These are phyloP conservation scores for Nymphaea thermarum DNA, from an alignment of 164 flowering plant species.

Conservation along the genomic window DNA sequence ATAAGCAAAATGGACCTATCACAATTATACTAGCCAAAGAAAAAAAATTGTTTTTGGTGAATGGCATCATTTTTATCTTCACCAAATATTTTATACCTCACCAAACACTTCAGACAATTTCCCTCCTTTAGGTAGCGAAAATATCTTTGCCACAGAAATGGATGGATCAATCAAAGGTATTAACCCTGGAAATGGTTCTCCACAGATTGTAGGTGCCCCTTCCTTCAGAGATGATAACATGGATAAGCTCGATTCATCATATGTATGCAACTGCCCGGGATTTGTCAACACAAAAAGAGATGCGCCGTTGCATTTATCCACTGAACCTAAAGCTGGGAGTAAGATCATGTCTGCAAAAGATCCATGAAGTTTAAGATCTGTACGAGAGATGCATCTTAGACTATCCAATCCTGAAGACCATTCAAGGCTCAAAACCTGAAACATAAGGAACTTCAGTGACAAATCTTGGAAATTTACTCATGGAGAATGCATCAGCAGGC, in stretches of 20 bases:
- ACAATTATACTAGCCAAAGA: background rate
- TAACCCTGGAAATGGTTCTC: conserved; percentile 37
- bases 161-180: conserved; percentile 51
- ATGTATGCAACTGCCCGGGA: conserved; percentile 67
- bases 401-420: conserved; percentile 69
- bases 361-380: conserved; percentile 57
- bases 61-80: background rate
- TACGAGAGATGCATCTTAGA: conserved; percentile 46
- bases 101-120: conserved; percentile 27
- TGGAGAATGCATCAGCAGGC: too few species aligned
- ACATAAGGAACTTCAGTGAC: too few species aligned
- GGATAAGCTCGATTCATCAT: conserved; percentile 39
- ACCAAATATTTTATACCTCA: conserved; percentile 29
- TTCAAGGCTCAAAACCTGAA: conserved; percentile 67
- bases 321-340: conserved; percentile 36
- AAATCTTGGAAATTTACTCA: too few species aligned
- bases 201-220: conserved; percentile 21
- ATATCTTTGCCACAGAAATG: conserved; percentile 51
- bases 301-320: conserved; percentile 20
- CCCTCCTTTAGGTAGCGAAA: conserved; percentile 19
- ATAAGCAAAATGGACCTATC: background rate
- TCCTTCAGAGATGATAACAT: conserved; percentile 25
- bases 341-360: conserved; percentile 83
- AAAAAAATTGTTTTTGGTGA: background rate
- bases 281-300: conserved; percentile 63